A percentile compares a stretch with the other conserved stretches of the same genome.
Conservation (phyloP, 768 basidiomycete genomes). For the Coprinopsis sp. region DNA sequence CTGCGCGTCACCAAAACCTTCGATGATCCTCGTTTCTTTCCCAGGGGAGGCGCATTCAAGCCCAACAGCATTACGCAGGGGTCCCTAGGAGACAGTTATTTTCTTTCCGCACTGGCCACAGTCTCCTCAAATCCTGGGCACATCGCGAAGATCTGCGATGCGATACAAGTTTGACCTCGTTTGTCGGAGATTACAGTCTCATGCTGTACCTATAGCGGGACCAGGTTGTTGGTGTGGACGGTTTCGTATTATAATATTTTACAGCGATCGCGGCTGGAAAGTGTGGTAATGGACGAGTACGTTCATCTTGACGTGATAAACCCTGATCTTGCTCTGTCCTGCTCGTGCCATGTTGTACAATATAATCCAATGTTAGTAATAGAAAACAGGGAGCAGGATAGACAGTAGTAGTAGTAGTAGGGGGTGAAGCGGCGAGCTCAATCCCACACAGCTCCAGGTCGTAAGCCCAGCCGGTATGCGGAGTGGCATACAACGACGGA, state of each 20-base stretch:
- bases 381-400: no score
- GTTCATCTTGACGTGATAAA: slow-evolving; percentile 12
- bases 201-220: no score
- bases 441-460: no score
- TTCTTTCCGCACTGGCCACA: slow-evolving; percentile 47
- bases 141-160: slow-evolving; percentile 46
- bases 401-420: no score
- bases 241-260: slow-evolving; percentile 58
- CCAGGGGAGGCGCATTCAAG: slow-evolving; percentile 33
- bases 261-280: slow-evolving; percentile 48
- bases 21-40: slow-evolving; percentile 44
- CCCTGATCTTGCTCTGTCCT: no score
- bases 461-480: no score
- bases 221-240: slow-evolving; percentile 51
- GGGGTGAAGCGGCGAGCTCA: no score
- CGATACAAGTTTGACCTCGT: no score
- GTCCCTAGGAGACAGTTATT: slow-evolving; percentile 48
- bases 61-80: slow-evolving; percentile 47
- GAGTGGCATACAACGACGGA: no score
- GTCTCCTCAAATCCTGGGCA: slow-evolving; percentile 39
- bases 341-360: no score
- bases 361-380: no score
- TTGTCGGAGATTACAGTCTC: no score
- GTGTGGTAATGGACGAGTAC: slow-evolving; percentile 53
- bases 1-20: slow-evolving; percentile 47